Base-by-base conservation (phyloP, 208 protist species). In the Trypanosoma boissoni region DNA sequence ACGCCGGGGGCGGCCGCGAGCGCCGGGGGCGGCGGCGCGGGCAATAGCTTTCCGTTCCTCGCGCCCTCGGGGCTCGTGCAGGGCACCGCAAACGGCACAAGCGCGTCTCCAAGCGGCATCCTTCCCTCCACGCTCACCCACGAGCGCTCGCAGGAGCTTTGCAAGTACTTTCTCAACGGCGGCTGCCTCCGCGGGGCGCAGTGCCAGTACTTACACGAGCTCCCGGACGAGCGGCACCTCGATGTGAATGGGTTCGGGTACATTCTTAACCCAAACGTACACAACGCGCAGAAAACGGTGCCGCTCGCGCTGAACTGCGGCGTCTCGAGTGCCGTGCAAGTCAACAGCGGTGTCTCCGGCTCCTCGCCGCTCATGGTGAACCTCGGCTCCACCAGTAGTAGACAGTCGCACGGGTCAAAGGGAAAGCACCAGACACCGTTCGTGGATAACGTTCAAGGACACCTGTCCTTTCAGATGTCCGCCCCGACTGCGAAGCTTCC, bases 141-240 rank as follows among this genome's bases (percentile, higher is more conserved):
- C 55, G 81, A 92, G 31, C 82, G 82, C 24, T 81, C 86, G 24
- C 74, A 91, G 72, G 84, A 94, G 57, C 70, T 92, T 27, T 94
- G 88, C 68, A 92, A 91, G 63, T 94, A 86, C 68, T 94, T 88
- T 49, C 71, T 94, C 45, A 94, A 94, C 55, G 88, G 88, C 16
- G 88, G 88, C 20, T 94, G 88, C 50, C 64, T 88, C n/a, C 84
- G 88, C 28, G 84, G 84, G 0, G 57, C 65, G 21, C 74, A 78
- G 56, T 94, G 88, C 61, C 82, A 82, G 27, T 94, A 91, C 54
- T 65, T 87, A 9, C 88, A 94, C 75, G 84, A 94, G 64, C 67
- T 94, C 31, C 88, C 88, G 16, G 88, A 94, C 49, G 88, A 94
- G 72, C 88, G 88, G 6, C 84, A 94, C 65, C 64, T 94, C 26